Percentiles rank a stretch among this genome's conserved stretches.
phyloP scores from a whole-genome alignment of 2,329 filamentous ascomycete species.

The Cordyceps pruinosa region DNA sequence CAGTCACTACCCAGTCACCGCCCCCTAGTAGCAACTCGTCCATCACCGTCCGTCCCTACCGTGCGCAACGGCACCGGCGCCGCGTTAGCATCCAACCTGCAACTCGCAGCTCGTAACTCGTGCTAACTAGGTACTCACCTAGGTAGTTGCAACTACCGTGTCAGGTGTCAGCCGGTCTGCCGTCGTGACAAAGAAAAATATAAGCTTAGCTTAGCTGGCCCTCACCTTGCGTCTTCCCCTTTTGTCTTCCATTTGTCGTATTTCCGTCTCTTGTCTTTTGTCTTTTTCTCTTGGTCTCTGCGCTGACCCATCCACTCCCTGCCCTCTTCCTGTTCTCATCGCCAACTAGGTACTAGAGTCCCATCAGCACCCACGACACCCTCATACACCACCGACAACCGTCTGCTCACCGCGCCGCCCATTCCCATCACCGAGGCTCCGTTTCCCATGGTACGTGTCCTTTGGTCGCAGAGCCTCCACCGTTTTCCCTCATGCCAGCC shows the following conservation, averaged over 20 bases:
- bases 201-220: constrained; percentile 9
- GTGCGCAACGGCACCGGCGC: no score
- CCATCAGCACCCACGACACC: no score
- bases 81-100: no score
- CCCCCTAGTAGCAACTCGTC: no score
- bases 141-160: background rate
- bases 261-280: background rate
- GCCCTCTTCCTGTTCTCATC: background rate
- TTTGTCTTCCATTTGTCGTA: no score
- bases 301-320: background rate
- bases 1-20: no score
- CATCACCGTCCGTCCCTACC: no score
- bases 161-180: background rate
- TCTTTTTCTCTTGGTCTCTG: background rate
- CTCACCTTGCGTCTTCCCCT: background rate
- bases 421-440: background rate
- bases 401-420: no score
- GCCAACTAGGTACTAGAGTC: no score
- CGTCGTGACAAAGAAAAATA: background rate
- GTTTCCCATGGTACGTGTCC: background rate
- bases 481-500: background rate
- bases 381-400: no score
- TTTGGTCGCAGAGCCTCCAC: constrained; percentile 1
- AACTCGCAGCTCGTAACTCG: no score
- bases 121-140: no score